phyloP scores from a whole-genome alignment of 2,329 filamentous ascomycete species.

The Cercospora sp. region DNA sequence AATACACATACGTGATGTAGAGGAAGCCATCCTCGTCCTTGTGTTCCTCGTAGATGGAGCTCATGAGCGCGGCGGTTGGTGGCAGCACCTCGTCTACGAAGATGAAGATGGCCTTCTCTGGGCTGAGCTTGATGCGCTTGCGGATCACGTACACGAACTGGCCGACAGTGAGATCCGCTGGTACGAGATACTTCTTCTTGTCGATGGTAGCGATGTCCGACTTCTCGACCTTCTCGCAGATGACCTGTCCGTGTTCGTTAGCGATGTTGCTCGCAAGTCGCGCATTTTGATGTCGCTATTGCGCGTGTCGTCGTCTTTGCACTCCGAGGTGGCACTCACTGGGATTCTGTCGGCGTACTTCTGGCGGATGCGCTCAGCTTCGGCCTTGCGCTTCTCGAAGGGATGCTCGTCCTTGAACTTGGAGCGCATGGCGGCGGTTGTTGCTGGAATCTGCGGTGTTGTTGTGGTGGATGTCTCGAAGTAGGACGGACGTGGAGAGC shows the following conservation, averaged over 20 bases:
- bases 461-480: constrained; percentile 6
- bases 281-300: background rate
- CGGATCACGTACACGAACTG: constrained; percentile 99
- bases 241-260: constrained; percentile 64
- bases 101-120: constrained; percentile 99
- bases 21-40: constrained; percentile 87
- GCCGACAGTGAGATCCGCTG: constrained; percentile 94
- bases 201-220: constrained; percentile 99
- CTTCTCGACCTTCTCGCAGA: constrained; percentile 99
- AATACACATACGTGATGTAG: constrained; percentile 80
- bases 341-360: constrained; percentile 99
- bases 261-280: background rate
- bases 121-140: constrained; percentile 99
- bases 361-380: constrained; percentile 98
- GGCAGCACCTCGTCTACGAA: constrained; percentile 98
- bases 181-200: constrained; percentile 99
- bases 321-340: constrained; percentile 59
- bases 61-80: constrained; percentile 96
- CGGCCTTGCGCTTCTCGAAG: constrained; percentile 99
- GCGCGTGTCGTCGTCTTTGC: constrained; percentile 5
- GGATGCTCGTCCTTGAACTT: constrained; percentile 99
- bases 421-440: constrained; percentile 75
- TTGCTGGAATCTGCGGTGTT: constrained; percentile 9
- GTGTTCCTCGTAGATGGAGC: constrained; percentile 99
- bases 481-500: constrained; percentile 1